Conservation (phyloP, 805 yeast species). For the Candida nonsorbophila region DNA sequence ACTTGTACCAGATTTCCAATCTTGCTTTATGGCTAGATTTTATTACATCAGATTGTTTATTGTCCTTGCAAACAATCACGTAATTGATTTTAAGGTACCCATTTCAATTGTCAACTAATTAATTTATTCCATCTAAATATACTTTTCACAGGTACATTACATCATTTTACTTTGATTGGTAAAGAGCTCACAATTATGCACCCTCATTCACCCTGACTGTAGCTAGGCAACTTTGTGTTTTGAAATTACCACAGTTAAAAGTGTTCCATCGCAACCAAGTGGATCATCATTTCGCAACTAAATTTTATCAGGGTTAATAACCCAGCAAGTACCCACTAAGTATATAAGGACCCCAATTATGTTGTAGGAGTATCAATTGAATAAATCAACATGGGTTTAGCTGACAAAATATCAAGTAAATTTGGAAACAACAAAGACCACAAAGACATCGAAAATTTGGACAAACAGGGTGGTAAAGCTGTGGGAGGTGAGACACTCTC, state of each 20-base stretch:
- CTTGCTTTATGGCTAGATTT: conserved; percentile 25
- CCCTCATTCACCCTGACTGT: no score
- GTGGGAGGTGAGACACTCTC: conserved; percentile 17
- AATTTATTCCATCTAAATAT: no score
- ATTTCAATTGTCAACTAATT: conserved; percentile 15
- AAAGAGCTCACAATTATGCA: no score
- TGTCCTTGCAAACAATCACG: conserved; percentile 15
- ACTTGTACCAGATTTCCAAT: conserved; percentile 35
- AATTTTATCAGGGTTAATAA: neutral
- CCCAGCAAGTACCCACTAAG: neutral
- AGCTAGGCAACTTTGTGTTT: no score
- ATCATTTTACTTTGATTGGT: no score
- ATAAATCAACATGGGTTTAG: conserved; percentile 26
- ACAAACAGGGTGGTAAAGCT: conserved; percentile 25
- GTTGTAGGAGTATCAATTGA: neutral
- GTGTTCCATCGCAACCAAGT: no score
- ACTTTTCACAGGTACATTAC: no score
- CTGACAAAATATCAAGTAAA: conserved; percentile 29
- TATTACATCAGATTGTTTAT: conserved; percentile 23
- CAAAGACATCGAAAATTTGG: conserved; percentile 19
- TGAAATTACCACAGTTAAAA: no score
- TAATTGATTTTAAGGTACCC: conserved; percentile 23
- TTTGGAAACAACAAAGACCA: conserved; percentile 22
- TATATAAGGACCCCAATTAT: neutral
- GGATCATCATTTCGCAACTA: neutral